A percentile compares a stretch with the other conserved stretches of the same genome.
Conservation (phyloP, 2,329 filamentous ascomycete species). For the Aphanocladium album region DNA sequence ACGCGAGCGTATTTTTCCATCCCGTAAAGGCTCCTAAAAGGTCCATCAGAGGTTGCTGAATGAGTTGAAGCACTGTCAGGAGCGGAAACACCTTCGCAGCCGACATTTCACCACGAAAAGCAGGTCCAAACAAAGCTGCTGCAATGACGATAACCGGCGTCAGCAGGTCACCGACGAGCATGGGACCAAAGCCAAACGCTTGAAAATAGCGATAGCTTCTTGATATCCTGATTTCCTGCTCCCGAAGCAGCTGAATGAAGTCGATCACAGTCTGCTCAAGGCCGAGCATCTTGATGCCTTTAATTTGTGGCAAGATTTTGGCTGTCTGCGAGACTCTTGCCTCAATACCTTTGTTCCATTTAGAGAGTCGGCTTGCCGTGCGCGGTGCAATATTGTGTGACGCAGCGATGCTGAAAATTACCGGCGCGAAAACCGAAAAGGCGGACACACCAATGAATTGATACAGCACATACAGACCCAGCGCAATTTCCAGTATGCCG, state of each 20-base stretch:
- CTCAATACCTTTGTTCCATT: conserved; percentile 2
- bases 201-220: neutral
- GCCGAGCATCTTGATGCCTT: conserved; percentile 1
- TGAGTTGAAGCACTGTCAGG: neutral
- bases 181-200: neutral
- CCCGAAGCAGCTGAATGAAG: neutral
- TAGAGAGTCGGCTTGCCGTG: neutral
- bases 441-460: neutral
- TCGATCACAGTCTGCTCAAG: neutral
- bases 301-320: neutral
- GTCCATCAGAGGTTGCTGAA: neutral
- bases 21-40: neutral
- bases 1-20: neutral
- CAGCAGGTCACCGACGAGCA: neutral
- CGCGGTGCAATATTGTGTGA: neutral
- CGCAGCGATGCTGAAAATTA: neutral
- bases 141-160: neutral
- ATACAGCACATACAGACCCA: conserved; percentile 3
- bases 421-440: neutral
- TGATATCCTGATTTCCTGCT: neutral
- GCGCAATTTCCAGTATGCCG: neutral
- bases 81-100: neutral
- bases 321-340: neutral
- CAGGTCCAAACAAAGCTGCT: neutral
- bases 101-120: neutral